A percentile compares a stretch with the other conserved stretches of the same genome.
These are phyloP conservation scores for Bryum argenteum DNA, from an alignment of 225 moss, liverwort and hornwort species.

Conservation along the genomic window DNA sequence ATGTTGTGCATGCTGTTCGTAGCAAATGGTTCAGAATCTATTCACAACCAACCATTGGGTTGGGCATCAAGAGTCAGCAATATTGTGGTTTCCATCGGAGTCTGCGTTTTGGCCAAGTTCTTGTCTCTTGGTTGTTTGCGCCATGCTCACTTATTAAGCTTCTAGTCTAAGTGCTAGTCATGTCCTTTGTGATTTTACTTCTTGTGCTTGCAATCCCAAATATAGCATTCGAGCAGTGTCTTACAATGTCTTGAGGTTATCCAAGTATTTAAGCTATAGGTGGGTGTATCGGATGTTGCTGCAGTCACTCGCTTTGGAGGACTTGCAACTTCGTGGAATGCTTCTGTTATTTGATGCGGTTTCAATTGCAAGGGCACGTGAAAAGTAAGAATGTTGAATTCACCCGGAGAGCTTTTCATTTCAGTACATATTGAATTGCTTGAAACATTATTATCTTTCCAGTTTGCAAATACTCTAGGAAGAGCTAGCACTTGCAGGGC, in stretches of 20 bases:
- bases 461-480: slow-evolving; percentile 26
- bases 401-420: slow-evolving; percentile 5
- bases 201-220: slow-evolving; percentile 3
- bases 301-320: slow-evolving; percentile 88
- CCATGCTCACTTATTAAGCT: slow-evolving; percentile 6
- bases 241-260: slow-evolving; percentile 19
- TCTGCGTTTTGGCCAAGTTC: background rate
- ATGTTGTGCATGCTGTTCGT: slow-evolving; percentile 15
- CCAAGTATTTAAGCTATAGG: slow-evolving; percentile 17
- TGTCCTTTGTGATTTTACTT: background rate
- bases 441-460: slow-evolving; percentile 1
- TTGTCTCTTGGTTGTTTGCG: slow-evolving; percentile 4
- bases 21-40: background rate
- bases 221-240: slow-evolving; percentile 2
- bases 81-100: slow-evolving; percentile 1
- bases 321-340: slow-evolving; percentile 84
- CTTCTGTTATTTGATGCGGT: slow-evolving; percentile 81
- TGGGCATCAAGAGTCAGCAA: slow-evolving; percentile 20
- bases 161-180: slow-evolving; percentile 1
- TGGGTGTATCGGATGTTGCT: slow-evolving; percentile 36
- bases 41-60: background rate
- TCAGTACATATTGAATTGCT: background rate
- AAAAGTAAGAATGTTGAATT: slow-evolving; percentile 62
- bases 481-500: slow-evolving; percentile 19
- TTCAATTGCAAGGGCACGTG: slow-evolving; percentile 74